Base-by-base conservation (phyloP, 768 basidiomycete species). In the Boletus sp. region DNA sequence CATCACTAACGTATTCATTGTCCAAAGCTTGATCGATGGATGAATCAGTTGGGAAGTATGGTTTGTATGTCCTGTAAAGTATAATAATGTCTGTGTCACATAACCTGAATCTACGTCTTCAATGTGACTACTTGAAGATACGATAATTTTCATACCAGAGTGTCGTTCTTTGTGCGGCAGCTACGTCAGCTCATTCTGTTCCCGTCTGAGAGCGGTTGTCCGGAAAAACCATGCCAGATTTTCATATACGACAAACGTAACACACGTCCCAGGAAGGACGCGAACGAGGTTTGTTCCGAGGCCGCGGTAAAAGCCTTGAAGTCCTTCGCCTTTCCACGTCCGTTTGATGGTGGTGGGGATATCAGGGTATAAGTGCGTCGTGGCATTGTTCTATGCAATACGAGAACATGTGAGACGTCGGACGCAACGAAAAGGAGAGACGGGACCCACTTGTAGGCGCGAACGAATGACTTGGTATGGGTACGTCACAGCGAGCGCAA, bases 391-490 rank as follows among this genome's bases (percentile, higher is more conserved):
- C 89, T 91, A 56, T 48, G 47, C 18, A 15, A 50, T 7, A 35
- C 29, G 10, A 24, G 3, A 7, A 40, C 4, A 10, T 17, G 20
- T 58, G 33, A 62, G 58, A 48, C 5, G 30, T 33, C 32, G 3
- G 11, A 33, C 41, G 24, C 14, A 15, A 32, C 20, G 33, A 55
- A 10, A 45, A 40, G 37, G 40, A 45, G 32, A 53, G 32, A 57
- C 1, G 18, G 15, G 6, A 0, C 80, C 35, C 55, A 93, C 95
- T 74, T 98, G 96, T 69, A 98, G 83, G 50, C 95, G 84, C 2
- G 96, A 94, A 52, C 96, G 85, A 41, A 99, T 80, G 44, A 99
- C 97, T 75, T 99, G 97, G 71, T 98, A 98, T 8, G 97, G 97
- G 71, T 99, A 99, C 35, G 97, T 99, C 20, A 86, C 62, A 6